Evolutionary conservation across 768 basidiomycete genomes (phyloP).

Genomic region (Filobasidium floriforme): DNA sequence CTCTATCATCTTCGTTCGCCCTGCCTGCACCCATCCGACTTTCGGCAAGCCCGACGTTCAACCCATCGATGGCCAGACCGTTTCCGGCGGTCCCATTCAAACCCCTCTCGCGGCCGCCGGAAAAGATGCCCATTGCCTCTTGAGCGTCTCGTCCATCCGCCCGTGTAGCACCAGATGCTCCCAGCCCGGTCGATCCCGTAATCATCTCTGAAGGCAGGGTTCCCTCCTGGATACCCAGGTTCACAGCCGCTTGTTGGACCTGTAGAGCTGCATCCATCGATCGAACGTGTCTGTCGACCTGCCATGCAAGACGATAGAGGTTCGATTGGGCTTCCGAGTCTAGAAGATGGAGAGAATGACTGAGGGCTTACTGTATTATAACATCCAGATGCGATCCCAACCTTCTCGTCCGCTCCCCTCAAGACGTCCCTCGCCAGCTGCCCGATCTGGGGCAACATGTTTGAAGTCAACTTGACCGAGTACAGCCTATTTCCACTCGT

Average conservation of each 20-base stretch:
- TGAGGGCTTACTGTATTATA: constrained; percentile 39
- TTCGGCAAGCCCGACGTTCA: constrained; percentile 7
- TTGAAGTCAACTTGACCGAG: constrained; percentile 5
- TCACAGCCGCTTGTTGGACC: constrained; percentile 39
- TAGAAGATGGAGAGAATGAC: background rate
- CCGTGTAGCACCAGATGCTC: constrained; percentile 42
- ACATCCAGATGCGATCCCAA: constrained; percentile 42
- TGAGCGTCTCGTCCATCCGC: constrained; percentile 17
- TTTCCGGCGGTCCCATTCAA: constrained; percentile 7
- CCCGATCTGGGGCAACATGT: constrained; percentile 37
- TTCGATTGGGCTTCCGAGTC: background rate
- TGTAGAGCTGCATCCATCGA: constrained; percentile 41
- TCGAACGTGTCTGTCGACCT: constrained; percentile 45
- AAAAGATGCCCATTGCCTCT: constrained; percentile 10
- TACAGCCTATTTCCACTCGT: background rate
- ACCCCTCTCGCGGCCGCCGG: constrained; percentile 25
- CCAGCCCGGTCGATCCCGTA: constrained; percentile 20
- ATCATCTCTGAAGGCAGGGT: constrained; percentile 36
- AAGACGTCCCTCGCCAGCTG: constrained; percentile 37
- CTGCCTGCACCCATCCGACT: background rate
- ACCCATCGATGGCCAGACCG: constrained; percentile 1
- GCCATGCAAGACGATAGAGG: background rate
- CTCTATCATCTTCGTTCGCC: background rate
- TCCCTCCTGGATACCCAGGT: constrained; percentile 35
- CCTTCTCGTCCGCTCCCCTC: constrained; percentile 43